These are phyloP conservation scores for Tilletiopsis washingtonensis DNA, from an alignment of 1,284 basidiomycete genomes.

Conservation along the genomic window DNA sequence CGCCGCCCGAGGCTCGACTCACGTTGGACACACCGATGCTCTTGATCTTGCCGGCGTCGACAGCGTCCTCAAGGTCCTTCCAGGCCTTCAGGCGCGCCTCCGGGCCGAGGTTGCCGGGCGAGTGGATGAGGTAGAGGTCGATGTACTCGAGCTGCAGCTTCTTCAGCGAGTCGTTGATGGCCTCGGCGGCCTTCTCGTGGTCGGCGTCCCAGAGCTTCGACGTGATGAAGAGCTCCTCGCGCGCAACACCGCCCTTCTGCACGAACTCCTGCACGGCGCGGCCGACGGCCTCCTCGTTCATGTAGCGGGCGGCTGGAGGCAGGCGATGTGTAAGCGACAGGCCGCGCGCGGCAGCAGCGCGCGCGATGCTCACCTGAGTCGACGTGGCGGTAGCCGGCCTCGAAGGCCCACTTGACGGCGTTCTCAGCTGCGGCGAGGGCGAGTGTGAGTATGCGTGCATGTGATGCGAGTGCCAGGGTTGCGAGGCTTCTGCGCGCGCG, in stretches of 20 bases:
- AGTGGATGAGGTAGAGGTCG: slow-evolving; percentile 45
- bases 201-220: slow-evolving; percentile 47
- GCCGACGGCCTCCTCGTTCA: slow-evolving; percentile 47
- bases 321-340: too few species aligned
- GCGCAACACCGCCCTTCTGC: slow-evolving; percentile 33
- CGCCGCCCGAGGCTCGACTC: too few species aligned
- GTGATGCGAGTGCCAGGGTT: not conserved
- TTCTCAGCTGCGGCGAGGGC: too few species aligned
- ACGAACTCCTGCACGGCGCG: slow-evolving; percentile 42
- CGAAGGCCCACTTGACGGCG: slow-evolving; percentile 45
- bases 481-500: not conserved
- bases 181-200: slow-evolving; percentile 40
- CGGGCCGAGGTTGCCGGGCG: slow-evolving; percentile 39
- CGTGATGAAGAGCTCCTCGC: slow-evolving; percentile 47
- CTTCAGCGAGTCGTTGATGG: slow-evolving; percentile 45
- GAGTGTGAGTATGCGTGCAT: not conserved
- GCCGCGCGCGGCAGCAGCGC: too few species aligned
- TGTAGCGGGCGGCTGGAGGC: slow-evolving; percentile 35
- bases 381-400: slow-evolving; percentile 46
- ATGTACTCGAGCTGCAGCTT: slow-evolving; percentile 44
- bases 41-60: slow-evolving; percentile 44
- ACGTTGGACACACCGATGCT: slow-evolving; percentile 45
- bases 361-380: slow-evolving; percentile 29
- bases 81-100: slow-evolving; percentile 42
- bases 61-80: slow-evolving; percentile 43